Percentiles rank a stretch among this genome's conserved stretches.
Conservation (phyloP, 2,329 filamentous ascomycete species). For the Fusarium sp. region DNA sequence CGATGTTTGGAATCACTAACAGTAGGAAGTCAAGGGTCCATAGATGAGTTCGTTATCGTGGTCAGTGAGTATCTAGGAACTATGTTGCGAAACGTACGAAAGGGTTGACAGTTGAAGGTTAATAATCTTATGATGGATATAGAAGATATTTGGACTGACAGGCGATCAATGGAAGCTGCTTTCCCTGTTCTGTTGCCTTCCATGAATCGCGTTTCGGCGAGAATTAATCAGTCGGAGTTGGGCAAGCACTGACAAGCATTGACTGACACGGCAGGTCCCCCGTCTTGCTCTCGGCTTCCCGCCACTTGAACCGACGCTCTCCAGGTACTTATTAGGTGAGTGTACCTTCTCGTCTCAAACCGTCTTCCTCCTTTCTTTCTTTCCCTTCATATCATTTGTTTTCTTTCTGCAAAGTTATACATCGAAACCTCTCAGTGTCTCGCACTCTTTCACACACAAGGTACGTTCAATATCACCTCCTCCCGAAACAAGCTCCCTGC, state of each 20-base stretch:
- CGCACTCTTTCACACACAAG: slow-evolving; percentile 28
- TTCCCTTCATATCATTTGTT: slow-evolving; percentile 6
- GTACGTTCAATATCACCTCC: slow-evolving; percentile 30
- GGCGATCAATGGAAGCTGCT: slow-evolving; percentile 6
- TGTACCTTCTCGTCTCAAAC: slow-evolving; percentile 19
- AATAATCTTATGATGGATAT: background rate
- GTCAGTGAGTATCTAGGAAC: background rate
- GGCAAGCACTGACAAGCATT: slow-evolving; percentile 13
- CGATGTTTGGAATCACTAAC: slow-evolving; percentile 24
- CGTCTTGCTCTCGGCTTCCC: slow-evolving; percentile 33
- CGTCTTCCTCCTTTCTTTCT: slow-evolving; percentile 1
- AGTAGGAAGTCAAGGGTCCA: background rate
- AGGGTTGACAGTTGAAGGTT: background rate
- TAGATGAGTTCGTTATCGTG: background rate
- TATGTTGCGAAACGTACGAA: background rate
- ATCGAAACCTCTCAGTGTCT: slow-evolving; percentile 23
- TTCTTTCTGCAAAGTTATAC: slow-evolving; percentile 25
- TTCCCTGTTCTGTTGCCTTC: slow-evolving; percentile 36
- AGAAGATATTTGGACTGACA: background rate
- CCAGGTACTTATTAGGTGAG: slow-evolving; percentile 31
- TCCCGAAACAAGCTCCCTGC: background rate
- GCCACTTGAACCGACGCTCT: slow-evolving; percentile 34
- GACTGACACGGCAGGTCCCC: slow-evolving; percentile 34
- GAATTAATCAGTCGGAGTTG: slow-evolving; percentile 24
- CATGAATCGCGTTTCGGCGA: slow-evolving; percentile 35